These are phyloP conservation scores for Diaporthe ilicicola DNA, from an alignment of 2,329 filamentous ascomycete genomes.

Conservation along the genomic window DNA sequence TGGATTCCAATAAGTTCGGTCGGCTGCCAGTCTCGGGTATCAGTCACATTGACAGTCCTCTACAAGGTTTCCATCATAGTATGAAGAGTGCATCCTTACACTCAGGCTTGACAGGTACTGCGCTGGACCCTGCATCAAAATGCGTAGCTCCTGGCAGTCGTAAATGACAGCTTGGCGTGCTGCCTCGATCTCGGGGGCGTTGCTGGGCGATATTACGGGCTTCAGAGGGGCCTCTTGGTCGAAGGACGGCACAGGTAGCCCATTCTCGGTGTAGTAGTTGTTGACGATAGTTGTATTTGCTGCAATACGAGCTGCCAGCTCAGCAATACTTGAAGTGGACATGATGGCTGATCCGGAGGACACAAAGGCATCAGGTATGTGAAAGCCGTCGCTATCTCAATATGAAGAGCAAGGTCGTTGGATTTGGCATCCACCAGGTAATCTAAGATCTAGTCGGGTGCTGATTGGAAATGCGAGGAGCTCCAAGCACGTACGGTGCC, in stretches of 20 bases:
- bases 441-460: neutral
- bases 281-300: constrained; percentile 11
- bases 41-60: neutral
- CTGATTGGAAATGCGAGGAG: too few relatives aligned
- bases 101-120: constrained; percentile 11
- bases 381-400: neutral
- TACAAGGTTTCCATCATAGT: neutral
- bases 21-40: neutral
- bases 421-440: neutral
- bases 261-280: neutral
- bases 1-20: constrained; percentile 7
- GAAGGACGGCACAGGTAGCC: neutral
- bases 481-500: too few relatives aligned
- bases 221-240: neutral
- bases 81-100: neutral
- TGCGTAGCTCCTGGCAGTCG: constrained; percentile 24
- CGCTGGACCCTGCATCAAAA: constrained; percentile 14
- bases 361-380: neutral
- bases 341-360: neutral
- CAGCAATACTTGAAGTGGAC: constrained; percentile 3
- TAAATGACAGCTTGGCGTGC: constrained; percentile 25
- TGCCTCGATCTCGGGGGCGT: constrained; percentile 5
- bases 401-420: neutral
- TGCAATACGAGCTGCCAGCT: constrained; percentile 21
- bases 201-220: neutral